These are phyloP conservation scores for Boletus sensibilis DNA, from an alignment of 768 basidiomycete species.

Conservation along the genomic window DNA sequence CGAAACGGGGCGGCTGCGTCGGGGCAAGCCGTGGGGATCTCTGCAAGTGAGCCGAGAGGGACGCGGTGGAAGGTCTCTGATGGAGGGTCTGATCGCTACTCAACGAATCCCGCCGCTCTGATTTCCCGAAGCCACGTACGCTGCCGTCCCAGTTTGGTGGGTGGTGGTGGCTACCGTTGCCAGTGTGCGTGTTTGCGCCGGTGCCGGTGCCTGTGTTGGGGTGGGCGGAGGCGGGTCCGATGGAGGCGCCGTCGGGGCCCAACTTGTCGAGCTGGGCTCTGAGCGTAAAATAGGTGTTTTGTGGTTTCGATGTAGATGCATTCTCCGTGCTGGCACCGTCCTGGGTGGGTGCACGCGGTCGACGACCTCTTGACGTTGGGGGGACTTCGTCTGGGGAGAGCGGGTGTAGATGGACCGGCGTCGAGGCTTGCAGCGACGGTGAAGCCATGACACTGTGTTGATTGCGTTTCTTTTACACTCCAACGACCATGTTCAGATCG, in stretches of 20 bases:
- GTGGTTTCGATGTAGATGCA: constrained; percentile 22
- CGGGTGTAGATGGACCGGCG: constrained; percentile 70
- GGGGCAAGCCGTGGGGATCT: constrained; percentile 28
- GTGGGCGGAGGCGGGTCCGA: constrained; percentile 20
- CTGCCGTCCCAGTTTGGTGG: constrained; percentile 49
- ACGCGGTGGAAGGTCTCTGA: constrained; percentile 34
- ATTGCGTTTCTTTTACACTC: neutral
- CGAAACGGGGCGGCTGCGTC: constrained; percentile 34
- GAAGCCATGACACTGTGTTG: constrained; percentile 21
- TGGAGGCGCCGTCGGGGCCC: constrained; percentile 26
- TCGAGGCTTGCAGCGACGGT: constrained; percentile 36
- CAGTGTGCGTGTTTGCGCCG: neutral
- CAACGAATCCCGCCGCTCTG: constrained; percentile 29
- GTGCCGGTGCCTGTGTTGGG: neutral
- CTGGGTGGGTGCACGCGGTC: constrained; percentile 40
- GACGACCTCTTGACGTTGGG: constrained; percentile 41
- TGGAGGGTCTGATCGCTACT: constrained; percentile 19
- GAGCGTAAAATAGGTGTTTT: constrained; percentile 58
- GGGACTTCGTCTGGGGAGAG: constrained; percentile 57
- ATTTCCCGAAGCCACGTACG: constrained; percentile 54
- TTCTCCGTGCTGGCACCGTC: constrained; percentile 28
- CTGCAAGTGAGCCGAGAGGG: constrained; percentile 45
- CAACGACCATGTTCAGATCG: constrained; percentile 9
- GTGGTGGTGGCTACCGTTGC: neutral
- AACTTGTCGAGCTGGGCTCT: constrained; percentile 58